Evolutionary conservation across 257 asterid genomes (phyloP), one percentile per base, ranked within the genome.

Genomic region (Leptodermis oblonga): DNA sequence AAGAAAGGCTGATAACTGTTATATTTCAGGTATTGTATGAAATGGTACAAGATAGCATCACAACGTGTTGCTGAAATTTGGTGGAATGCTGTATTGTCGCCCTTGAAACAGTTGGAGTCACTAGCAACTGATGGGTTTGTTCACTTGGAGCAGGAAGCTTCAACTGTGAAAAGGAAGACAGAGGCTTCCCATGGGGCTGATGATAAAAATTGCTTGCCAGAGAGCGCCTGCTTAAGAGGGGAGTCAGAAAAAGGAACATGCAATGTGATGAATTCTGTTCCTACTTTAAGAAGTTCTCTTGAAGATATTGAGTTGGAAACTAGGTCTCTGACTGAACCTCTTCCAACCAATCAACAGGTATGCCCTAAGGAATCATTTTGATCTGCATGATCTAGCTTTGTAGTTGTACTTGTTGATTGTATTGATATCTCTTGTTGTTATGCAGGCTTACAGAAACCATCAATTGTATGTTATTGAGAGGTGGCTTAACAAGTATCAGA

Each of bases 231-330:
- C 28, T 30, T 23, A 12, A 53, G 34, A 13, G 58, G 5, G 45
- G 52, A 72, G 71, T 41, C 58, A 64, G 51, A 28, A 23, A 45
- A 68, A 64, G 75, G 37, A 70, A 78, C 62, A 53, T 59, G 59
- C 17, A 77, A 39, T 63, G 20, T 10, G 48, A 56, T 30, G 61
- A 79, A 63, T 78, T 65, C 81, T 48, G 52, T 59, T 70, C 70
- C 75, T 25, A 76, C 82, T 42, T 78, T 81, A 52, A 85, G 87
- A 80, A 82, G 91, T 79, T 78, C 88, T 65, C 80, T 92, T 58
- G 96, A 93, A 86, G 99, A 93, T 67, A 84, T 90, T 90, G 99
- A 93, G 87, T 83, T 93, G 79, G 91, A 86, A 82, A 93, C 96
- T 63, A 86, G 94, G 88, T 95, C 96, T 74, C 79, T 93, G 39